Percentiles rank a stretch among this genome's conserved stretches.
phyloP scores from a whole-genome alignment of 2,329 filamentous ascomycete species.

The Metarhizium anisopliae region DNA sequence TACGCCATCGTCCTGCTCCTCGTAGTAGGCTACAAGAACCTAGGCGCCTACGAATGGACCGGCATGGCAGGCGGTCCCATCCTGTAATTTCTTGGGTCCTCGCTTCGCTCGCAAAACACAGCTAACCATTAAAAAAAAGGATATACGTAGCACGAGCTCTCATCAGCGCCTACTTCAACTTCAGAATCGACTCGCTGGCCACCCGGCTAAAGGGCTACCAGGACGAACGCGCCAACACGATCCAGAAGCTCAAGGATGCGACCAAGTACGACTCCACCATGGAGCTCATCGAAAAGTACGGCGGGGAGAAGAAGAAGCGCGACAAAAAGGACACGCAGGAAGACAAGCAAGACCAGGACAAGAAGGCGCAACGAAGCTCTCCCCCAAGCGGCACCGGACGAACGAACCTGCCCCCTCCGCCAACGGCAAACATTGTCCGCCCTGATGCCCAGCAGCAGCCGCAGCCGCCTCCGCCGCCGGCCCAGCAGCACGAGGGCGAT shows the following conservation, averaged over 20 bases:
- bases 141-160: constrained; percentile 67
- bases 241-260: constrained; percentile 87
- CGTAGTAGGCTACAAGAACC: constrained; percentile 74
- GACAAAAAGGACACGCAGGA: constrained; percentile 6
- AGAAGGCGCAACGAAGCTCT: constrained; percentile 7
- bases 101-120: not conserved
- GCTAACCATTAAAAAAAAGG: constrained; percentile 31
- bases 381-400: constrained; percentile 16
- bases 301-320: constrained; percentile 45
- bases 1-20: constrained; percentile 74
- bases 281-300: constrained; percentile 90
- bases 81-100: constrained; percentile 41
- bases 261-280: constrained; percentile 96
- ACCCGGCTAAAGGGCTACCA: constrained; percentile 64
- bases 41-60: constrained; percentile 69
- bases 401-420: constrained; percentile 46
- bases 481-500: not conserved
- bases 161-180: constrained; percentile 67
- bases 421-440: constrained; percentile 54
- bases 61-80: constrained; percentile 71
- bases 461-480: not conserved
- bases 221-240: constrained; percentile 74
- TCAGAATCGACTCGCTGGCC: constrained; percentile 64
- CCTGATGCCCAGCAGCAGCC: constrained; percentile 16
- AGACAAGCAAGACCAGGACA: constrained; percentile 4